These are phyloP conservation scores for Hysterangium stoloniferum DNA, from an alignment of 768 basidiomycete species.

Conservation along the genomic window DNA sequence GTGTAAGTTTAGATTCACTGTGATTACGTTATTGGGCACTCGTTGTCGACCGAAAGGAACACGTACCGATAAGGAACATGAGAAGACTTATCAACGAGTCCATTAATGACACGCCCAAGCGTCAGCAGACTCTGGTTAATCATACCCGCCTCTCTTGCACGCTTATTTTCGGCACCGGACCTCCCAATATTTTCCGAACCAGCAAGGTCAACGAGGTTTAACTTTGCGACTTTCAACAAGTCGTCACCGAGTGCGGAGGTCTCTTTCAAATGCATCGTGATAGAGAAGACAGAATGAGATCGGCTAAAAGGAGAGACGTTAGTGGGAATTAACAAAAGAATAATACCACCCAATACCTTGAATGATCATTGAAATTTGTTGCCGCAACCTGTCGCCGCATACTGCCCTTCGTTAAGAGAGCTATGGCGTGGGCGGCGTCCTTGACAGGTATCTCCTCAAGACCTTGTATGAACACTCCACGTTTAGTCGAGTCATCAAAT, in stretches of 20 bases:
- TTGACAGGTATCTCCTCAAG: slow-evolving; percentile 84
- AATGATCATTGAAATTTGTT: slow-evolving; percentile 97
- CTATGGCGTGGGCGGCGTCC: slow-evolving; percentile 75
- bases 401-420: slow-evolving; percentile 81
- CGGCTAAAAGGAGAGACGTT: slow-evolving; percentile 39
- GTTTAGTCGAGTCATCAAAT: slow-evolving; percentile 85
- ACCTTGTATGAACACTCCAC: slow-evolving; percentile 90
- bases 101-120: slow-evolving; percentile 95
- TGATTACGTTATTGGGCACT: slow-evolving; percentile 1
- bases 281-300: slow-evolving; percentile 96
- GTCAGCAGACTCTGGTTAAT: slow-evolving; percentile 96
- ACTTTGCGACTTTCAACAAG: slow-evolving; percentile 84
- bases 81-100: slow-evolving; percentile 81
- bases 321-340: neutral
- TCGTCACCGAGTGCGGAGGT: slow-evolving; percentile 73
- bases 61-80: slow-evolving; percentile 91
- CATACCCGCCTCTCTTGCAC: slow-evolving; percentile 96
- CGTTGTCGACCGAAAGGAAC: slow-evolving; percentile 3
- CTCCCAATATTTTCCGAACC: slow-evolving; percentile 97
- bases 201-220: slow-evolving; percentile 95
- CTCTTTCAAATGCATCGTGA: slow-evolving; percentile 91
- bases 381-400: slow-evolving; percentile 87
- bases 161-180: slow-evolving; percentile 89
- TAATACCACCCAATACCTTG: slow-evolving; percentile 30
- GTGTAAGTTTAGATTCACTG: slow-evolving; percentile 95